Evolutionary conservation across 441 rosid species (phyloP).

Genomic region (Populus hybrid): DNA sequence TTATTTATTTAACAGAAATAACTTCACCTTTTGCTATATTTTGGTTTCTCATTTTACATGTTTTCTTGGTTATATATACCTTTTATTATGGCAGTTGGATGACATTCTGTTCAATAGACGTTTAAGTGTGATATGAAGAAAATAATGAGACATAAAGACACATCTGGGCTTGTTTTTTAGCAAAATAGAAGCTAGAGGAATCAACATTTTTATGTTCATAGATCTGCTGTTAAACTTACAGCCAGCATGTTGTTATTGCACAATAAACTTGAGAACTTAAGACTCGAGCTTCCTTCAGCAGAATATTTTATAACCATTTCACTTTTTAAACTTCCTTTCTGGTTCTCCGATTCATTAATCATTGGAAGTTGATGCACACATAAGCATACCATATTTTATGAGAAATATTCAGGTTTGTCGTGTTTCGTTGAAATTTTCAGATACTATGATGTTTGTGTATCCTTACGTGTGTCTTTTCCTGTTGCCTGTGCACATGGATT

Average conservation of each 20-base stretch:
- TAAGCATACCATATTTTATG: neutral
- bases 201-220: neutral
- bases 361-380: neutral
- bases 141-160: neutral
- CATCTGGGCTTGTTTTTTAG: neutral
- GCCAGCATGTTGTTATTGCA: neutral
- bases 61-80: neutral
- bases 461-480: neutral
- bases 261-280: neutral
- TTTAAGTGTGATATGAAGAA: neutral
- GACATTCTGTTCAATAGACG: neutral
- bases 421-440: neutral
- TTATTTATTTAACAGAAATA: neutral
- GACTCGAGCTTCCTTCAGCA: neutral
- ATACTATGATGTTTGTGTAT: neutral
- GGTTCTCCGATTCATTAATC: neutral
- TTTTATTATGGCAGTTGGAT: neutral
- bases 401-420: neutral
- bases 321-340: neutral
- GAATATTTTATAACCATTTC: neutral
- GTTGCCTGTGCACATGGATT: constrained; percentile 13
- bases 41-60: neutral
- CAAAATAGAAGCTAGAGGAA: too few relatives aligned
- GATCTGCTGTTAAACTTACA: neutral
- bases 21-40: neutral